phyloP scores from a whole-genome alignment of 2,329 filamentous ascomycete genomes.

The Aspergillus awamori region DNA sequence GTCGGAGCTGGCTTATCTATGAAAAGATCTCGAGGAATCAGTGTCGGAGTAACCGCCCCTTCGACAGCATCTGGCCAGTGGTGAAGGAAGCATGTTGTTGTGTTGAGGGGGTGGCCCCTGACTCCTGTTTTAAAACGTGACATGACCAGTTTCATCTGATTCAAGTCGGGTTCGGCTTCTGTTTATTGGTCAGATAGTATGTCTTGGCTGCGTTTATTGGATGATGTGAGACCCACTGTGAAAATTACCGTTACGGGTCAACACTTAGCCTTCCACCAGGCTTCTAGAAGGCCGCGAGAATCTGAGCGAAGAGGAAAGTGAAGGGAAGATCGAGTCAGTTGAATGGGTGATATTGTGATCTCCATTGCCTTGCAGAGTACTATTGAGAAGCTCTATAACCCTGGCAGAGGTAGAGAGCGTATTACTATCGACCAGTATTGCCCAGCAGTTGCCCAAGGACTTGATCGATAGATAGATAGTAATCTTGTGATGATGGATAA shows the following conservation, averaged over 20 bases:
- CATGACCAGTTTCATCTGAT: slow-evolving; percentile 15
- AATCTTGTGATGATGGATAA: too few relatives aligned
- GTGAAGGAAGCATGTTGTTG: not conserved
- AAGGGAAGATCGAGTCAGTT: not conserved
- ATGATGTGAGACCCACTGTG: not conserved
- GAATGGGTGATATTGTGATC: too few relatives aligned
- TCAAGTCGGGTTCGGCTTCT: not conserved
- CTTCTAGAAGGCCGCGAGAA: not conserved
- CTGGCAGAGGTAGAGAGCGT: too few relatives aligned
- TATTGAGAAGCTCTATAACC: too few relatives aligned
- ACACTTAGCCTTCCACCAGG: not conserved
- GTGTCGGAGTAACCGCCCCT: not conserved
- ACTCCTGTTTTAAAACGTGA: slow-evolving; percentile 7
- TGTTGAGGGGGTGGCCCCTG: not conserved
- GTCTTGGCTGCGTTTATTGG: not conserved
- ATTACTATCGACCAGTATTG: too few relatives aligned
- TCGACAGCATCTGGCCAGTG: not conserved
- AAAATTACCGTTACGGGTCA: slow-evolving; percentile 9
- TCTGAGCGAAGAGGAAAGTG: not conserved
- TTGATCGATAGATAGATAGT: too few relatives aligned
- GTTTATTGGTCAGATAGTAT: slow-evolving; percentile 1
- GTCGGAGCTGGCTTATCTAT: not conserved
- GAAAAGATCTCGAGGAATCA: not conserved
- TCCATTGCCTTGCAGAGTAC: too few relatives aligned
- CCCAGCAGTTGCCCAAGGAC: too few relatives aligned